Evolutionary conservation across 78 protist genomes (phyloP).

Genomic region (Dictyostelium firmibasis): DNA sequence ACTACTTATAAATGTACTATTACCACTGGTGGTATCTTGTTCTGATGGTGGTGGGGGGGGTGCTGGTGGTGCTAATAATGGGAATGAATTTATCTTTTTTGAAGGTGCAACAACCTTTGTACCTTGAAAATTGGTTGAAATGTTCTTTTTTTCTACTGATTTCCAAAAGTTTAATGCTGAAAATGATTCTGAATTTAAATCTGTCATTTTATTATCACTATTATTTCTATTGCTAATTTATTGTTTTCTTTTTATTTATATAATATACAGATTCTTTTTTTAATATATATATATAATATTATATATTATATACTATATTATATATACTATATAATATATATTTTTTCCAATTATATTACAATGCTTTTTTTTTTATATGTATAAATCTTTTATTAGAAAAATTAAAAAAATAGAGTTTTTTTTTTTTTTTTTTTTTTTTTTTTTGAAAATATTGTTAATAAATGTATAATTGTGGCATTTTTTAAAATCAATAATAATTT

Average conservation of each 20-base stretch:
- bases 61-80: conserved; percentile 57
- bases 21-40: not conserved
- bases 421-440: too few species aligned
- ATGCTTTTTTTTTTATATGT: not conserved
- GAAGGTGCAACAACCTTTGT: not conserved
- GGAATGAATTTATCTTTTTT: conserved; percentile 16
- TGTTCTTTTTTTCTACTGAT: conserved; percentile 63
- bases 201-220: conserved; percentile 15
- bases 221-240: not conserved
- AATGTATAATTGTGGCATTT: not conserved
- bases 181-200: conserved; percentile 38
- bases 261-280: not conserved
- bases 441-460: not conserved
- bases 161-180: conserved; percentile 76
- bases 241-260: not conserved
- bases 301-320: not conserved
- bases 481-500: too few species aligned
- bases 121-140: conserved; percentile 8
- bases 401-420: too few species aligned
- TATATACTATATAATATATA: not conserved
- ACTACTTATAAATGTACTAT: not conserved
- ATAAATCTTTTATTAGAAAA: too few species aligned
- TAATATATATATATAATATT: not conserved
- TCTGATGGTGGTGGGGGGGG: conserved; percentile 63
- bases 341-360: not conserved